Base-by-base conservation (phyloP, 2,329 filamentous ascomycete species). In the Thelonectria rubi region DNA sequence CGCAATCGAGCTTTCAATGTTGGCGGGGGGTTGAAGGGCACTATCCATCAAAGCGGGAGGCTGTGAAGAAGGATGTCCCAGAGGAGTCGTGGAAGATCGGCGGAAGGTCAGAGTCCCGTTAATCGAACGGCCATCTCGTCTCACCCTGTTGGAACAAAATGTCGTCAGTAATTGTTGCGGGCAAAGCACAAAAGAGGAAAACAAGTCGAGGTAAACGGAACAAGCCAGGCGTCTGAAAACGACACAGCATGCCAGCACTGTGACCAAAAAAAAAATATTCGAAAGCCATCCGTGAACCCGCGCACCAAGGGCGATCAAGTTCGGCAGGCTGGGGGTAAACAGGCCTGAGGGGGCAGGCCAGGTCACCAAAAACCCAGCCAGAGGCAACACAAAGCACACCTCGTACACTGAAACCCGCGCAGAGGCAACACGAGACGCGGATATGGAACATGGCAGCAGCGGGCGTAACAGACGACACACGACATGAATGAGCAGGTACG, bases 61-160 rank as follows among this genome's bases (percentile, higher is more conserved):
- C 68, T 79, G 78, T 68, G 78, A 75, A 68, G 74, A 72, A 49
- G 70, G 66, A 69, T 80, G 76, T 53, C 76, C 77, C 60, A 81
- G 78, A 32, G 84, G 83, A 17, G 85, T 87, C 64, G 85, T 87
- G 48, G 87, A 88, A 47, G 86, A 80, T 71, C 87, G 85, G 73
- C 87, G 86, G 72, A 89, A 86, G 64, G 87, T 90, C 53, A 88
- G 78, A 30, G 87, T 89, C 43, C 87, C 87, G 72, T 89, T 89
- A 21, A 82, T 79, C 60, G 84, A 81, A 68, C 85, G 83, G 65
- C 81, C 84, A 60, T 86, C 84, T 72, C 82, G 81, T 73, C 87
- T 83, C 65, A 84, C 78, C 87, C 87, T 89, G 46, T 20, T 26
- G 47, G 24, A 45, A 26, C n/a, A 50, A n/a, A 50, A 37, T 55